phyloP scores from a whole-genome alignment of 1,139 yeast genomes.

The Scheffersomyces cryptocercus region DNA sequence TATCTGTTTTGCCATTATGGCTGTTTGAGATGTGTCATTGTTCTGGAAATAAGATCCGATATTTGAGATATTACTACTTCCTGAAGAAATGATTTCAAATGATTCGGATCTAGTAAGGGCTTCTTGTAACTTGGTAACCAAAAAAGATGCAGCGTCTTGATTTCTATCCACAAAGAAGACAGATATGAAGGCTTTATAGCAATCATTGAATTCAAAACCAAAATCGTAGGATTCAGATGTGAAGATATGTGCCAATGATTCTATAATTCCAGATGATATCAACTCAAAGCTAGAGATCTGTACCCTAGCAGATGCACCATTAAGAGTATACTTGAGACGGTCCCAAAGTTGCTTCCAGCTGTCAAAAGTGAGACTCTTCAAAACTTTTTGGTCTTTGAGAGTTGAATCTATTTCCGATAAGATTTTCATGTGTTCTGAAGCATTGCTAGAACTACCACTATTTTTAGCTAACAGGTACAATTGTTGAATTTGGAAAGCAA shows the following conservation, averaged over 20 bases:
- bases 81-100: constrained; percentile 69
- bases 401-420: constrained; percentile 18
- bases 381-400: constrained; percentile 11
- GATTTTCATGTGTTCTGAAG: constrained; percentile 19
- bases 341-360: constrained; percentile 54
- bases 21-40: constrained; percentile 36
- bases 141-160: constrained; percentile 30
- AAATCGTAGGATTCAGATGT: constrained; percentile 24
- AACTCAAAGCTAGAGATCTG: constrained; percentile 74
- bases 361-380: constrained; percentile 20
- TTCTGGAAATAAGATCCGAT: constrained; percentile 1
- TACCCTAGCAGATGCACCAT: constrained; percentile 14
- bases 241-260: constrained; percentile 45
- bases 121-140: constrained; percentile 67
- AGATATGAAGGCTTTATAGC: constrained; percentile 47
- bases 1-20: constrained; percentile 73
- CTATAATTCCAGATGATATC: constrained; percentile 65
- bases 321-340: constrained; percentile 34
- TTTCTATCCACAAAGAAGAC: constrained; percentile 39
- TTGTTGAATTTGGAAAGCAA: constrained; percentile 22
- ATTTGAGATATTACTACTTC: constrained; percentile 20
- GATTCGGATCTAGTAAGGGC: constrained; percentile 74
- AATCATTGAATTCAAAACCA: constrained; percentile 21
- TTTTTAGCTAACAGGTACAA: constrained; percentile 18
- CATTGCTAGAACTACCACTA: constrained; percentile 8